A percentile compares a stretch with the other conserved stretches of the same genome.
Evolutionary conservation across 805 yeast genomes (phyloP).

Genomic region (Cyberlindnera saturnus): DNA sequence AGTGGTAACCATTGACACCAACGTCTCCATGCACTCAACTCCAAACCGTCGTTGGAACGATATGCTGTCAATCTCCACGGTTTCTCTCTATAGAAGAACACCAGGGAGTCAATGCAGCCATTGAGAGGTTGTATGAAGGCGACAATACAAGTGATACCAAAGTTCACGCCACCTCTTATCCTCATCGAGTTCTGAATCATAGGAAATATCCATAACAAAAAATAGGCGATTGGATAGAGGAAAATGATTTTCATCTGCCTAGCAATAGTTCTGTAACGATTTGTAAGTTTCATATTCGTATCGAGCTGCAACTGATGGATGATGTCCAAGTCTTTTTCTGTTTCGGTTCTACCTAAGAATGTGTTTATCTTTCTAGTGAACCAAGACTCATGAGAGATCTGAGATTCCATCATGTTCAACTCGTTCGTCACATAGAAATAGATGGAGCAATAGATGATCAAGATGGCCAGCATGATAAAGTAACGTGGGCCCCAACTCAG

Average conservation of each 20-base stretch:
- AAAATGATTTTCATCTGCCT: conserved; percentile 76
- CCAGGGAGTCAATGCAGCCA: conserved; percentile 71
- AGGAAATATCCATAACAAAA: conserved; percentile 79
- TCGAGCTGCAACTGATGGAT: conserved; percentile 20
- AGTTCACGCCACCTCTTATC: conserved; percentile 41
- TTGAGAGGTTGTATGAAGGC: conserved; percentile 77
- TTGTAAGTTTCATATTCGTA: conserved; percentile 39
- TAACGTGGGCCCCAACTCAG: conserved; percentile 83
- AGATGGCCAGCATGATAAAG: conserved; percentile 53
- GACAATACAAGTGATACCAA: conserved; percentile 61
- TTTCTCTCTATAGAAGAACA: conserved; percentile 68
- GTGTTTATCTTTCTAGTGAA: background rate
- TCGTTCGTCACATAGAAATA: conserved; percentile 68
- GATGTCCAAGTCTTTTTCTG: conserved; percentile 7
- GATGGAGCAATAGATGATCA: conserved; percentile 60
- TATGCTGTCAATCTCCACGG: conserved; percentile 57
- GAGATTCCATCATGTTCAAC: conserved; percentile 17
- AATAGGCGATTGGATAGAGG: conserved; percentile 78
- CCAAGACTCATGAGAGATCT: background rate
- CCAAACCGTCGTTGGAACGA: conserved; percentile 13
- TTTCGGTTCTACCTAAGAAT: background rate
- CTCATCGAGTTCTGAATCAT: conserved; percentile 58
- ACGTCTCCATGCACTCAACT: conserved; percentile 33
- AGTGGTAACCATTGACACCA: conserved; percentile 37
- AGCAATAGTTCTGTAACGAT: conserved; percentile 59